These are phyloP conservation scores for Madurella mycetomatis DNA, from an alignment of 2,329 filamentous ascomycete species.

Conservation along the genomic window DNA sequence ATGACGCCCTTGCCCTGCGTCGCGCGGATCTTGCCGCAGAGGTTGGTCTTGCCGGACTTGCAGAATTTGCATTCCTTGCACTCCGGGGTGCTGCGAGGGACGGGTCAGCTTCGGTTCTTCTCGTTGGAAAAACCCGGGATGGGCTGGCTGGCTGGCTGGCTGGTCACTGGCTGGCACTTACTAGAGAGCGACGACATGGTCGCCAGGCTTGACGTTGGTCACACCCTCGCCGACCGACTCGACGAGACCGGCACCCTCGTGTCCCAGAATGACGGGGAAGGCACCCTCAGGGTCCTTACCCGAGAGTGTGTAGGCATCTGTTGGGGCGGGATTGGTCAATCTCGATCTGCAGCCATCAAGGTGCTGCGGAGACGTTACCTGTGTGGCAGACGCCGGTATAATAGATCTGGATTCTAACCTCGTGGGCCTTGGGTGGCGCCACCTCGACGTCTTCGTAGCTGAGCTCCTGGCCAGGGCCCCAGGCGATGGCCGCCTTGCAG, in stretches of 20 bases:
- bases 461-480: constrained; percentile 90
- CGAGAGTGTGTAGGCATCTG: constrained; percentile 86
- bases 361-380: constrained; percentile 45
- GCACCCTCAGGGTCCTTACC: constrained; percentile 97
- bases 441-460: constrained; percentile 91
- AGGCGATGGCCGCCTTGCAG: constrained; percentile 96
- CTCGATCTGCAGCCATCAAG: constrained; percentile 5
- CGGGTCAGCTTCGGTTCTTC: constrained; percentile 15
- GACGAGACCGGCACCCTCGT: constrained; percentile 87
- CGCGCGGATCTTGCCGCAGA: constrained; percentile 96
- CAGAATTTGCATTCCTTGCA: constrained; percentile 99
- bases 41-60: constrained; percentile 98
- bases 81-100: constrained; percentile 72
- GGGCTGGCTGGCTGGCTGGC: too few species aligned
- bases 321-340: background rate
- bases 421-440: constrained; percentile 78
- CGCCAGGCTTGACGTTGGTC: constrained; percentile 87
- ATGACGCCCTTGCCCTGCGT: constrained; percentile 95
- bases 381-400: constrained; percentile 99
- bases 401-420: constrained; percentile 95
- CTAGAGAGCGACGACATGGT: constrained; percentile 88
- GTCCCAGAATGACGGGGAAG: constrained; percentile 83
- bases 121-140: too few species aligned
- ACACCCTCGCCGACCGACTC: constrained; percentile 94
- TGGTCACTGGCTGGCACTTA: constrained; percentile 40